phyloP scores from a whole-genome alignment of 1,284 basidiomycete genomes.

The Rhodotorula sp. region DNA sequence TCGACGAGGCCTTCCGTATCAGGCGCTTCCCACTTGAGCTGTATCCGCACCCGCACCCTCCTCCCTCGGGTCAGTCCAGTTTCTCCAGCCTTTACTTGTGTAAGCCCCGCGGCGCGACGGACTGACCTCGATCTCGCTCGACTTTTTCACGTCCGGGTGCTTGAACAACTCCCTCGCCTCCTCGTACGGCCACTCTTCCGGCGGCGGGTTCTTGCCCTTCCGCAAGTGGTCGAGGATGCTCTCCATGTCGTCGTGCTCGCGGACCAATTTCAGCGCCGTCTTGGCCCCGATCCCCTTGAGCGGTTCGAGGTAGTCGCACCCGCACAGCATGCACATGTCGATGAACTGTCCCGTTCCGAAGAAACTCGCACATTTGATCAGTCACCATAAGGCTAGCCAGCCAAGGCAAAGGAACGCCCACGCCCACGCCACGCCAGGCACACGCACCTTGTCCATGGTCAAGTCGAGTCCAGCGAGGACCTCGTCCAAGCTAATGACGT shows the following conservation, averaged over 20 bases:
- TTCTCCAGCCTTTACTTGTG: no score
- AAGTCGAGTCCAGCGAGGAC: conserved; percentile 86
- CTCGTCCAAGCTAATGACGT: conserved; percentile 78
- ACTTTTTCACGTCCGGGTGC: conserved; percentile 82
- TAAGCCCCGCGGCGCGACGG: background rate
- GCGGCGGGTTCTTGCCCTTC: conserved; percentile 51
- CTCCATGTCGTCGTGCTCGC: conserved; percentile 78
- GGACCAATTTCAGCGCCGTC: conserved; percentile 87
- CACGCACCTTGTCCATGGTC: conserved; percentile 77
- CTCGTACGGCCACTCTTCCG: conserved; percentile 95
- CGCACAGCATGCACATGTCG: conserved; percentile 93
- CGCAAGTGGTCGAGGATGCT: conserved; percentile 74
- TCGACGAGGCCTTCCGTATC: conserved; percentile 91
- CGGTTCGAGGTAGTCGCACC: conserved; percentile 97
- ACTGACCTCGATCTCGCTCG: conserved; percentile 78
- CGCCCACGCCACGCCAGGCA: no score
- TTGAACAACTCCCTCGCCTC: conserved; percentile 87
- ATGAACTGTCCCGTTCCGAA: conserved; percentile 65
- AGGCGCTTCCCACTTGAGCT: conserved; percentile 93
- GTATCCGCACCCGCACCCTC: conserved; percentile 6
- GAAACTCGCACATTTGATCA: background rate
- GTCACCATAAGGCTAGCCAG: background rate
- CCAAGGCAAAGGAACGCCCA: background rate
- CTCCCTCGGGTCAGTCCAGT: no score
- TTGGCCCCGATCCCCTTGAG: conserved; percentile 95